phyloP scores from a whole-genome alignment of 495 filamentous ascomycete species.

The Penicillium cataractarum region DNA sequence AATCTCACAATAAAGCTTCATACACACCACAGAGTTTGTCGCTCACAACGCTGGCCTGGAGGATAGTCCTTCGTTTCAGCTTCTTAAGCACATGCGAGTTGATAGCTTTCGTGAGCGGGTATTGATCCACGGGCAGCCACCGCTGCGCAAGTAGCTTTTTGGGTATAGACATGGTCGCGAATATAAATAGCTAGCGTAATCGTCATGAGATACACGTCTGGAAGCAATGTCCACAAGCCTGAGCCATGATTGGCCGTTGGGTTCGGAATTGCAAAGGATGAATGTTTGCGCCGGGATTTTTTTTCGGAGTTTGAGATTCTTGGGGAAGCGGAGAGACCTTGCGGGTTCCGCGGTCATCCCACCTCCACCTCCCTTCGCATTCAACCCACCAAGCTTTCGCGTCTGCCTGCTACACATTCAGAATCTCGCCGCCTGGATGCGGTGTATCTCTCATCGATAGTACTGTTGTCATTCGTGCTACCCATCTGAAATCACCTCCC shows the following conservation, averaged over 20 bases:
- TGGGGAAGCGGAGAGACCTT: constrained; percentile 15
- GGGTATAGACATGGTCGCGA: constrained; percentile 7
- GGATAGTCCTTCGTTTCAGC: not conserved
- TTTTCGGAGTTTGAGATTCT: not conserved
- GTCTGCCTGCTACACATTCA: constrained; percentile 3
- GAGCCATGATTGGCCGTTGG: constrained; percentile 3
- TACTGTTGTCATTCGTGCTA: constrained; percentile 24
- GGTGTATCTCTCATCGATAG: constrained; percentile 16
- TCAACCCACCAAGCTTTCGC: constrained; percentile 5
- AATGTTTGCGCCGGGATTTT: not conserved
- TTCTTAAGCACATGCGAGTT: constrained; percentile 9
- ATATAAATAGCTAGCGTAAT: not conserved
- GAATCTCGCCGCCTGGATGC: constrained; percentile 29
- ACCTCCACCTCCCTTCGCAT: constrained; percentile 12
- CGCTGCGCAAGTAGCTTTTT: constrained; percentile 5
- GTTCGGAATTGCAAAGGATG: not conserved
- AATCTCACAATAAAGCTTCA: constrained; percentile 6
- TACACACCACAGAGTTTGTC: constrained; percentile 62
- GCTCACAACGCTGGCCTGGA: constrained; percentile 53
- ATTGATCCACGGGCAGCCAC: constrained; percentile 14
- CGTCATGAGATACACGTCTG: not conserved
- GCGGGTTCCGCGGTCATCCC: constrained; percentile 17
- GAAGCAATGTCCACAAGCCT: not conserved
- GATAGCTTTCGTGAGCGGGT: constrained; percentile 27
- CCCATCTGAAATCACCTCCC: constrained; percentile 17